Conservation (phyloP, 768 basidiomycete species). For the Hydnum rufescens region DNA sequence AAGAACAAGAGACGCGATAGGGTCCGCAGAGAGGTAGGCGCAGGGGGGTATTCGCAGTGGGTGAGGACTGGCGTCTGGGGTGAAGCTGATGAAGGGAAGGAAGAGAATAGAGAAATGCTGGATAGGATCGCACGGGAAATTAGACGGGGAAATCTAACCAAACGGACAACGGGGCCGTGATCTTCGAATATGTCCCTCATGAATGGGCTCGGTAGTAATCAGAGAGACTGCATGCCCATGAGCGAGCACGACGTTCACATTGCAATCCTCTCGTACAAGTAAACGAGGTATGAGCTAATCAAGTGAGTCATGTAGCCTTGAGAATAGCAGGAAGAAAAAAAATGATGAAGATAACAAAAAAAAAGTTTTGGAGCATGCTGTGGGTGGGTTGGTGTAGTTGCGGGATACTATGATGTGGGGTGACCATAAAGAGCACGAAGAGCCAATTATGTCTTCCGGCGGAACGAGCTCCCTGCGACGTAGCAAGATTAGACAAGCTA, state of each 20-base stretch:
- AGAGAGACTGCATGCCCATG: too few species aligned
- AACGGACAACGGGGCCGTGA: background rate
- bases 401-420: too few species aligned
- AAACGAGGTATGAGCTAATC: too few species aligned
- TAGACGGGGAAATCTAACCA: background rate
- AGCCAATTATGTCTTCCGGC: background rate
- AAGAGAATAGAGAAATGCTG: constrained; percentile 16
- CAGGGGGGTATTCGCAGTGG: constrained; percentile 51
- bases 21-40: constrained; percentile 31
- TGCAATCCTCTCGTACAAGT: background rate
- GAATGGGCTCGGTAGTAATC: too few species aligned
- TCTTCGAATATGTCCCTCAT: too few species aligned
- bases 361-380: too few species aligned
- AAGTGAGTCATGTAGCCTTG: too few species aligned
- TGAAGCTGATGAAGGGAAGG: constrained; percentile 33
- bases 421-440: background rate
- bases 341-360: too few species aligned
- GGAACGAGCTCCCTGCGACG: background rate
- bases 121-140: constrained; percentile 3
- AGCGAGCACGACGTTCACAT: too few species aligned
- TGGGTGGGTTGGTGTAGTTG: too few species aligned
- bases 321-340: too few species aligned
- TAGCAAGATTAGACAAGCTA: background rate
- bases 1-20: constrained; percentile 29
- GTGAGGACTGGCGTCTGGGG: constrained; percentile 15